Evolutionary conservation across 176 grass and related monocot species (phyloP), one percentile per base, ranked within the genome.

Genomic region (Phragmites australis): DNA sequence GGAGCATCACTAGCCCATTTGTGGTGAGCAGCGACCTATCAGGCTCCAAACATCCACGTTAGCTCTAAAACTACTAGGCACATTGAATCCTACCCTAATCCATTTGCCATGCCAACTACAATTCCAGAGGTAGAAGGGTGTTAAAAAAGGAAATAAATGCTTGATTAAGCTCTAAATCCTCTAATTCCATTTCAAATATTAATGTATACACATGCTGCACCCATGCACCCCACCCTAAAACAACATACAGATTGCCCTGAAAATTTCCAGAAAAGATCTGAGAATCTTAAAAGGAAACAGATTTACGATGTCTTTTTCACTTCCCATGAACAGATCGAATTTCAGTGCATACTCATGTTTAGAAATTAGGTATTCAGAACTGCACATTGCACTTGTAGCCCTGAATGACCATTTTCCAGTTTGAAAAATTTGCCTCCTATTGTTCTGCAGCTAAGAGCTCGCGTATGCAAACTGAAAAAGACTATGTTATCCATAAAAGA

Each of bases 51-150:
- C 22, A 54, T 70, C n/a, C 2, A 13, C 75, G 55, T 68, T 63
- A 84, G 51, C 64, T 61, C 47, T 77, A 54, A 46, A 55, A 46
- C 9, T 73, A 78, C 22, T 73, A 83, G 30, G 40, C 48, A 53
- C 49, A 22, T 19, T 37, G 3, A 57, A 41, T 78, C 52, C 26
- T 51, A 60, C 23, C 29, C 10, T 62, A 63, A 62, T 70, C 46
- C 66, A 75, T 42, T 29, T 65, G 7, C 23, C 73, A 54, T 2
- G 9, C 21, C 23, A 69, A 70, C 67, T 57, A 65, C 8, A 55
- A 78, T 12, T 57, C 44, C 47, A 48, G 15, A 60, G 16, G 50
- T 18, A 74, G 17, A 70, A 37, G 7, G 17, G 15, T 37, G 56
- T 30, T 67, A 67, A 40, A 48, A 79, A 78, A 79, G 1, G 25